Evolutionary conservation across 331 rosid genomes (phyloP).

Genomic region (Telfairia occidentalis): DNA sequence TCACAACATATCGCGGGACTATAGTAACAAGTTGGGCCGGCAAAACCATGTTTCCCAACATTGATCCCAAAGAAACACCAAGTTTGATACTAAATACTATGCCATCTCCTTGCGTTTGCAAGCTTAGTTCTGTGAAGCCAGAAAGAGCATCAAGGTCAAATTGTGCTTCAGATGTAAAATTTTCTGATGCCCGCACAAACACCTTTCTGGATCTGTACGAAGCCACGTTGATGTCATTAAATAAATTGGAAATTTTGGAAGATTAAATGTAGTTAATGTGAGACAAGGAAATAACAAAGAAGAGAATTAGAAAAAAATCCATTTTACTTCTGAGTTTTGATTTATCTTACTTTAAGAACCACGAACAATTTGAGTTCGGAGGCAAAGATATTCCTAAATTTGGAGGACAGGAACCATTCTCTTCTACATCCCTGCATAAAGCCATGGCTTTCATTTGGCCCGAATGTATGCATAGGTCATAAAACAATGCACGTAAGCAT

Average conservation of each 20-base stretch:
- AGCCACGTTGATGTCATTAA: slow-evolving; percentile 11
- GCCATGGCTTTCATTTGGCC: slow-evolving; percentile 6
- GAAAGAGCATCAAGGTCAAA: slow-evolving; percentile 79
- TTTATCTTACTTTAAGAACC: slow-evolving; percentile 73
- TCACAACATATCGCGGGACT: slow-evolving; percentile 77
- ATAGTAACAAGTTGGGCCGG: slow-evolving; percentile 71
- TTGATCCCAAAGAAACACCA: slow-evolving; percentile 75
- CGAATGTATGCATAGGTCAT: neutral
- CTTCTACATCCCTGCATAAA: slow-evolving; percentile 47
- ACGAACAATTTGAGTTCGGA: slow-evolving; percentile 59
- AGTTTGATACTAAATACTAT: slow-evolving; percentile 50
- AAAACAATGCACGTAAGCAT: slow-evolving; percentile 3
- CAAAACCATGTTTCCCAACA: slow-evolving; percentile 34
- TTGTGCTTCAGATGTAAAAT: slow-evolving; percentile 50
- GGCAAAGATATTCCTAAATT: slow-evolving; percentile 63
- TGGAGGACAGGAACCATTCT: slow-evolving; percentile 33
- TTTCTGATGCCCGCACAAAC: slow-evolving; percentile 45
- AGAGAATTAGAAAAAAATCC: neutral
- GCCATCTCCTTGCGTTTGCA: slow-evolving; percentile 52
- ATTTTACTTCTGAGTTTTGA: neutral
- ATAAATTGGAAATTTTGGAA: slow-evolving; percentile 15
- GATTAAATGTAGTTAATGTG: slow-evolving; percentile 9
- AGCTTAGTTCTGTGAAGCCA: slow-evolving; percentile 78
- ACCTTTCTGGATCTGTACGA: slow-evolving; percentile 55
- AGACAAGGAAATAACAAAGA: neutral